Conservation (phyloP, 176 grass and related monocot species). For the Triticum timopheevii region DNA sequence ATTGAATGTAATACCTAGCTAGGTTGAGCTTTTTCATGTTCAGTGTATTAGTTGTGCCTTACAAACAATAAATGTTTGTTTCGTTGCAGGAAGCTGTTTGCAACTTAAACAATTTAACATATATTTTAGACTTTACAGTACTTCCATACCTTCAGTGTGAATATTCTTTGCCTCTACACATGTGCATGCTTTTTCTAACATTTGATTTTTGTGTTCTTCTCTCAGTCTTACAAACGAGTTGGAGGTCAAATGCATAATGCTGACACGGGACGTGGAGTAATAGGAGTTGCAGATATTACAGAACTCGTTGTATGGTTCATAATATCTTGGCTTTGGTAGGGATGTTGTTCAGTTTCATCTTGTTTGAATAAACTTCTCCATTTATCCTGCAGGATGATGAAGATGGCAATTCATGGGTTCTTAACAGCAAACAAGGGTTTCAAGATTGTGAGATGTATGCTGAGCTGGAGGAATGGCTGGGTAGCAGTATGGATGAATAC, state of each 20-base stretch:
- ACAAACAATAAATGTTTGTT: neutral
- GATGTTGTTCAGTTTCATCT: slow-evolving; percentile 12
- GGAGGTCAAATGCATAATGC: slow-evolving; percentile 62
- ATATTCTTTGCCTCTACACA: slow-evolving; percentile 15
- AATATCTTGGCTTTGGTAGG: slow-evolving; percentile 8
- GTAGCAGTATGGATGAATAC: slow-evolving; percentile 60
- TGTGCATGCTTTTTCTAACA: slow-evolving; percentile 11
- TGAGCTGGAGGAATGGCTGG: slow-evolving; percentile 79
- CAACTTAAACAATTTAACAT: slow-evolving; percentile 4
- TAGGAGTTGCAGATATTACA: slow-evolving; percentile 82
- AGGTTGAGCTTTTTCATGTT: neutral
- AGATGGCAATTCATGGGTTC: slow-evolving; percentile 69
- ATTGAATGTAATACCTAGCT: slow-evolving; percentile 7
- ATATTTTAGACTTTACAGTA: neutral
- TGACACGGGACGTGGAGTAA: slow-evolving; percentile 66
- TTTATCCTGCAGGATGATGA: slow-evolving; percentile 66
- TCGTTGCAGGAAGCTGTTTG: neutral
- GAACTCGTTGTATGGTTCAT: slow-evolving; percentile 59
- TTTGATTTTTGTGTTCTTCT: slow-evolving; percentile 23
- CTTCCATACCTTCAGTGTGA: neutral
- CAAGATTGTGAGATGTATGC: slow-evolving; percentile 88
- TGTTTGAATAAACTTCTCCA: slow-evolving; percentile 18
- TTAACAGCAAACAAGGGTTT: slow-evolving; percentile 92
- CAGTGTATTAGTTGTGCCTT: slow-evolving; percentile 19
- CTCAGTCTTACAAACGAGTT: slow-evolving; percentile 88